phyloP scores from a whole-genome alignment of 129 eudicot species.

The Lonicera japonica region DNA sequence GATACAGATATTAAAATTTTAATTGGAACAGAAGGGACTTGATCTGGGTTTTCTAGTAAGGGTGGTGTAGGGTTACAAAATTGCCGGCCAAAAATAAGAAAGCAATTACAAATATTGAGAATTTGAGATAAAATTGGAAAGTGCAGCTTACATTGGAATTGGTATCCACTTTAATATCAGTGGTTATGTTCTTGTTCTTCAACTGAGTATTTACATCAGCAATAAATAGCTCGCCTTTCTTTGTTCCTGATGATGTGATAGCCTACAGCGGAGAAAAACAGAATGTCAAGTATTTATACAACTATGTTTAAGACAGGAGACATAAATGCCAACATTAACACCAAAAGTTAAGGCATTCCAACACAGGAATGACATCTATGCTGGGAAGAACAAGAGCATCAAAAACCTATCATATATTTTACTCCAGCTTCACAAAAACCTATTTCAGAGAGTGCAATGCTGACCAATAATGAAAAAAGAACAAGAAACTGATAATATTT shows the following conservation, averaged over 20 bases:
- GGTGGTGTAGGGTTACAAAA: too few relatives aligned
- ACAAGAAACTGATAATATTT: too few relatives aligned
- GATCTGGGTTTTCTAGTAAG: too few relatives aligned
- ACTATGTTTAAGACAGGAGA: not conserved
- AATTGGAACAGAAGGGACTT: too few relatives aligned
- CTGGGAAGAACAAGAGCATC: not conserved
- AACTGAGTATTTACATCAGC: slow-evolving; percentile 53
- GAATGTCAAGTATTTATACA: not conserved
- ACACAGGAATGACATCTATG: not conserved
- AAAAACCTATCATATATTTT: too few relatives aligned
- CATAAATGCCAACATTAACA: slow-evolving; percentile 1
- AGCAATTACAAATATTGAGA: too few relatives aligned
- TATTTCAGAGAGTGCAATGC: too few relatives aligned
- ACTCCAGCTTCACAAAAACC: too few relatives aligned
- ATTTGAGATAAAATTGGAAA: not conserved
- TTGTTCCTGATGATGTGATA: slow-evolving; percentile 48
- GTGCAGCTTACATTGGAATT: slow-evolving; percentile 38
- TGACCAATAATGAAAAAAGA: too few relatives aligned
- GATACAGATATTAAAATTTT: too few relatives aligned
- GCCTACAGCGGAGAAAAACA: slow-evolving; percentile 23
- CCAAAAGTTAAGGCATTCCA: not conserved
- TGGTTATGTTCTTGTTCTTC: slow-evolving; percentile 51
- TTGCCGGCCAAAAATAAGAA: too few relatives aligned
- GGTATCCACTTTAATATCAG: slow-evolving; percentile 61
- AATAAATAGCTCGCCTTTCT: slow-evolving; percentile 51